Conservation (phyloP, 1,284 basidiomycete species). For the Peniophora sp. region DNA sequence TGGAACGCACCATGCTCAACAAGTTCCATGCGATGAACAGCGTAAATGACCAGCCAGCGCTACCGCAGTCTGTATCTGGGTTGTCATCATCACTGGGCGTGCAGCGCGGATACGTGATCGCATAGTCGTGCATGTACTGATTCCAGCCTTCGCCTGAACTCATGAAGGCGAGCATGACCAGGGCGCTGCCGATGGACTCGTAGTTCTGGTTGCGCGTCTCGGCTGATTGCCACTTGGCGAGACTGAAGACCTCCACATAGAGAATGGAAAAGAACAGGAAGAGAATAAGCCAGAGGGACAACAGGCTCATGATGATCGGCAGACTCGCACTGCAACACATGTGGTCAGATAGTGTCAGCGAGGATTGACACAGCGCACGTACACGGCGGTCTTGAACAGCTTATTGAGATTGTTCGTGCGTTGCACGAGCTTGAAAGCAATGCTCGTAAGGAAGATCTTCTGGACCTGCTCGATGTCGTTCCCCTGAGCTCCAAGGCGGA, state of each 20-base stretch:
- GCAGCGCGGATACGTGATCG: conserved; percentile 77
- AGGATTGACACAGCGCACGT: conserved; percentile 24
- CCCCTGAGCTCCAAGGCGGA: conserved; percentile 48
- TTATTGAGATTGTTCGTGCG: conserved; percentile 87
- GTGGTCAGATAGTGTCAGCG: conserved; percentile 1
- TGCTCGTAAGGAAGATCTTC: conserved; percentile 90
- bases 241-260: conserved; percentile 86
- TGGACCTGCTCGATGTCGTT: conserved; percentile 70
- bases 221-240: conserved; percentile 81
- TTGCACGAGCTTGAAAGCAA: conserved; percentile 93
- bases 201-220: conserved; percentile 80
- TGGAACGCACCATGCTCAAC: conserved; percentile 78
- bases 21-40: conserved; percentile 97
- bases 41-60: conserved; percentile 74
- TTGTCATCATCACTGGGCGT: conserved; percentile 47
- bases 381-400: conserved; percentile 95
- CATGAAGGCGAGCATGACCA: conserved; percentile 84
- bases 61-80: conserved; percentile 85
- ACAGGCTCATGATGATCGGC: conserved; percentile 80
- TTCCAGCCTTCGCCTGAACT: conserved; percentile 89
- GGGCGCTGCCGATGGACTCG: conserved; percentile 68
- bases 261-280: conserved; percentile 93
- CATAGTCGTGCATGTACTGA: conserved; percentile 90
- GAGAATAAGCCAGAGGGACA: conserved; percentile 86
- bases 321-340: conserved; percentile 63